Percentiles rank a stretch among this genome's conserved stretches.
phyloP scores from a whole-genome alignment of 2,329 filamentous ascomycete genomes.

The Cercospora sp. region DNA sequence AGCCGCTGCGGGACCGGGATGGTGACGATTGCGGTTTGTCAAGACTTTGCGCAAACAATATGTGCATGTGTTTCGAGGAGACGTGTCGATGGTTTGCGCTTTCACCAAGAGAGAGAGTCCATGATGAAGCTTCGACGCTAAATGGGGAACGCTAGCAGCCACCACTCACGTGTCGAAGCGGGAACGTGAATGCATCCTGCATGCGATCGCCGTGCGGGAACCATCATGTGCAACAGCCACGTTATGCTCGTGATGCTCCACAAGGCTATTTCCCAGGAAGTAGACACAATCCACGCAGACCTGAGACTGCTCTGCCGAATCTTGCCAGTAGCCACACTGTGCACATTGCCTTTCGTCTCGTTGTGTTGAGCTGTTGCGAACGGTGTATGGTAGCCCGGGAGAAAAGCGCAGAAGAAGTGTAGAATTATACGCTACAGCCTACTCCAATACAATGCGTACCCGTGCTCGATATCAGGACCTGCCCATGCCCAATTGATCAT shows the following conservation, averaged over 20 bases:
- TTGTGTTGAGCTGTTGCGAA: not conserved
- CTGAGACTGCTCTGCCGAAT: not conserved
- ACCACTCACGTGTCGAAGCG: not conserved
- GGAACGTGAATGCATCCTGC: not conserved
- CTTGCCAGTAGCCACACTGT: not conserved
- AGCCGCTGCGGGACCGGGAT: constrained; percentile 9
- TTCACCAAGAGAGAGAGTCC: not conserved
- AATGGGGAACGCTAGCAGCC: constrained; percentile 2
- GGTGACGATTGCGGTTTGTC: constrained; percentile 2
- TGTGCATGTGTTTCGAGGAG: not conserved
- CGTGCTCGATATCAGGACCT: constrained; percentile 13
- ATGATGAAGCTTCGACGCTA: constrained; percentile 11
- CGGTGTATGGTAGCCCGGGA: not conserved
- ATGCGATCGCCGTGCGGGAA: not conserved
- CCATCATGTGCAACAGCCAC: not conserved
- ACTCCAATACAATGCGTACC: constrained; percentile 1
- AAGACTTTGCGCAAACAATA: constrained; percentile 1
- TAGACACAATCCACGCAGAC: not conserved
- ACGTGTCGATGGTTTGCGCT: constrained; percentile 7
- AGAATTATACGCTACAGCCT: constrained; percentile 1
- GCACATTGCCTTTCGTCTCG: not conserved
- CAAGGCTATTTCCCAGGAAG: not conserved
- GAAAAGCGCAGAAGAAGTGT: not conserved
- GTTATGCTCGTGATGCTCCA: not conserved
- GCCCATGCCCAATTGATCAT: constrained; percentile 3